Evolutionary conservation across 495 filamentous ascomycete species (phyloP), one percentile per base, ranked within the genome.

Genomic region (Aspergillus cavernicola): DNA sequence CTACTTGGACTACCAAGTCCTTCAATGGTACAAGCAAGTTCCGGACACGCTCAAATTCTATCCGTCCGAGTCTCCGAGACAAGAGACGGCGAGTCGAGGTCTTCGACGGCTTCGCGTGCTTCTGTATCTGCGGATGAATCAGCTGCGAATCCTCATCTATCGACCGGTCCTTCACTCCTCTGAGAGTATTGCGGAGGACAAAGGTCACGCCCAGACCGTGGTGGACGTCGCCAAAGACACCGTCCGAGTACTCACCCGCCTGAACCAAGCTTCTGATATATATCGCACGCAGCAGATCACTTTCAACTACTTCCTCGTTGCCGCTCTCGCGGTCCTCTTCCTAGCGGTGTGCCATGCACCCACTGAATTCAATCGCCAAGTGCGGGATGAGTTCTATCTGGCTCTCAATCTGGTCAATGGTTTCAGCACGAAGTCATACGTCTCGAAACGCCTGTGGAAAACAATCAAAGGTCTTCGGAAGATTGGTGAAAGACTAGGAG

Each of bases 261-360:
- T 92, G 8, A 91, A 92, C 63, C 84, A 84, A 60, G 86, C 83
- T n/a, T 85, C 86, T 0, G 85, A 91, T 54, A 83, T 93, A 23
- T 95, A 93, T 68, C 80, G 84, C 8, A 84, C 80, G 6, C 83
- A 89, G 48, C 89, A 93, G 65, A 82, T 90, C 31, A 85, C 85
- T 54, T 92, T 92, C 72, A 89, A 95, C 66, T 90, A 92, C 60
- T 95, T 95, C 66, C 77, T 95, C 15, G 83, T 89, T 10, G 85
- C 87, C 8, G 85, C 89, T 9, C 77, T 95, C 22, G 86, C 87
- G 0, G 89, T 92, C 2, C 74, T 95, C 7, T 91, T 93, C 65
- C 80, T 95, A 0, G 89, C 89, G 0, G 87, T 88, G 2, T 88
- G 84, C 12, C 89, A 95, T 62, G 88, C 89, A 3, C 88, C 90